Conservation (phyloP, 768 basidiomycete species). For the Myochromella boudieri region DNA sequence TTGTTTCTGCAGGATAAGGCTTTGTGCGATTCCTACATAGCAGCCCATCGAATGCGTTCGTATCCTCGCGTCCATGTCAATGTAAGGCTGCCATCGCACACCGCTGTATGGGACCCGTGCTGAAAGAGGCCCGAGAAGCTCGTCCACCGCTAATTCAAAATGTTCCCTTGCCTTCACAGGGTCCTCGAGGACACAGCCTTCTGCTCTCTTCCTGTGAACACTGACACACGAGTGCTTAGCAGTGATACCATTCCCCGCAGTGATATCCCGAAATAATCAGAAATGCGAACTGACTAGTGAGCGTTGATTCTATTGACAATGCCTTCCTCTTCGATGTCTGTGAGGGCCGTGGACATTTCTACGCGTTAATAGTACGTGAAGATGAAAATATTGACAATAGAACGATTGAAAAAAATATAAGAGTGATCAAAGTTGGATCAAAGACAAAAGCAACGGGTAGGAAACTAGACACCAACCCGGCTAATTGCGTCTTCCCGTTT, state of each 20-base stretch:
- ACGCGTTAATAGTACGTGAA: too few species aligned
- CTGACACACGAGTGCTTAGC: background rate
- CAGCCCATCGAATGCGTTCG: background rate
- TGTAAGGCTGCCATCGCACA: slow-evolving; percentile 9
- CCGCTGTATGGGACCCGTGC: background rate
- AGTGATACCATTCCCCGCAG: too few species aligned
- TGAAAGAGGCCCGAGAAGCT: background rate
- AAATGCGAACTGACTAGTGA: background rate
- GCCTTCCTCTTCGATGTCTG: too few species aligned
- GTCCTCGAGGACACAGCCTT: background rate
- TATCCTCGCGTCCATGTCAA: background rate
- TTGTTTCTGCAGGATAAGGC: background rate
- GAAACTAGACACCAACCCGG: too few species aligned
- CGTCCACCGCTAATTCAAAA: background rate
- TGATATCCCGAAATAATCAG: background rate
- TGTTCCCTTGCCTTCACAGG: background rate
- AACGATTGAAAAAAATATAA: too few species aligned
- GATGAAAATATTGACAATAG: too few species aligned
- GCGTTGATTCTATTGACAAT: background rate
- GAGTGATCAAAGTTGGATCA: too few species aligned
- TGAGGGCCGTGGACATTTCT: too few species aligned
- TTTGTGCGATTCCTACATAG: slow-evolving; percentile 4
- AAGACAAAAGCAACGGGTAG: too few species aligned
- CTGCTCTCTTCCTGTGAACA: background rate
- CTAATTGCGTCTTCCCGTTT: too few species aligned